Evolutionary conservation across 2,329 filamentous ascomycete species (phyloP), one percentile per base, ranked within the genome.

Genomic region (Rhexocercosporidium sp.): DNA sequence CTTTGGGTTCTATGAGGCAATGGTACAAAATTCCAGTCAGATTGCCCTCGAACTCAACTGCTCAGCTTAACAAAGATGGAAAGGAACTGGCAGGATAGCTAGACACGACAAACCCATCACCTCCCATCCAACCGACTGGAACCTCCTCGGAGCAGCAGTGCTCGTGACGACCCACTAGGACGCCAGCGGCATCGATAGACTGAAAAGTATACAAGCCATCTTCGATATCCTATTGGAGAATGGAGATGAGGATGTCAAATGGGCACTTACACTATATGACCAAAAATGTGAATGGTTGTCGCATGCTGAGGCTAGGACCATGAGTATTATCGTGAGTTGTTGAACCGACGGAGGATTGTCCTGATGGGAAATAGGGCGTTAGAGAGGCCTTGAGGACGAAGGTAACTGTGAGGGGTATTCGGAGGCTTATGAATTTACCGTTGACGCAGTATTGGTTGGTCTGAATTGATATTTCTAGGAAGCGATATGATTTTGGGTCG

Each of bases 321-420:
- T 62, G 46, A 54, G 60, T 39, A 62, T 62, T n/a, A 47, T 62
- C 60, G 27, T 62, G 60, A 47, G 31, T 44, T 44, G 60, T 62
- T n/a, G 47, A 62, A 29, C 60, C 60, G 22, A 54, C 47, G 18
- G 60, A 47, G 3, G 31, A 62, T 1, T 53, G 20, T 54, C 31
- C 60, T 11, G 60, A 54, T 51, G 44, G 6, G 9, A 29, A 25
- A 7, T 34, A 62, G 16, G 60, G 60, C 2, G 31, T 27, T 0
- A 41, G 44, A 9, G 60, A 62, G 18, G 14, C 54, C 0, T 31
- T 62, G 16, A 62, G 31, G 31, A 62, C 60, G 14, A 54, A 39
- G 20, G 60, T 11, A 31, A 44, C 12, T 7, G 60, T 44, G 46
- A 62, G 29, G 37, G 60, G 60, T 7, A 62, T 62, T 47, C 54